Evolutionary conservation across 2,329 filamentous ascomycete genomes (phyloP).

Genomic region (Cladobotryum mycophilum): DNA sequence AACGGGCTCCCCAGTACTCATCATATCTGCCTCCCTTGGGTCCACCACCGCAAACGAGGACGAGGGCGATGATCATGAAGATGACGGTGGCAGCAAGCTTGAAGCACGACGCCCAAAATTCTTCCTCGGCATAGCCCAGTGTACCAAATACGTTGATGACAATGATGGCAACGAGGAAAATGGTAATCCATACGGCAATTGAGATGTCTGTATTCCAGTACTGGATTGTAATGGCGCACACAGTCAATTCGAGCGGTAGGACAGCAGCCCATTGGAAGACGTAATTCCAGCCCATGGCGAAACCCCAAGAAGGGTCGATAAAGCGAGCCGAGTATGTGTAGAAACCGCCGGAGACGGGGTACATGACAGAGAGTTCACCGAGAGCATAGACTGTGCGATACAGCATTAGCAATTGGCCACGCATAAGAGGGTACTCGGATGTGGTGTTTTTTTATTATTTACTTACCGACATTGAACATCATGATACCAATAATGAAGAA

Average conservation of each 20-base stretch:
- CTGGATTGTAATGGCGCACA: slow-evolving; percentile 43
- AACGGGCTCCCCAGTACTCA: slow-evolving; percentile 34
- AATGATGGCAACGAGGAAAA: slow-evolving; percentile 30
- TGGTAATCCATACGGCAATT: slow-evolving; percentile 20
- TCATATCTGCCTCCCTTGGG: slow-evolving; percentile 36
- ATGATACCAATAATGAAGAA: slow-evolving; percentile 47
- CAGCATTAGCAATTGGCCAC: neutral
- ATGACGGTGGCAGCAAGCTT: slow-evolving; percentile 45
- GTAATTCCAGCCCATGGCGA: slow-evolving; percentile 47
- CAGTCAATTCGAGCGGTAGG: slow-evolving; percentile 42
- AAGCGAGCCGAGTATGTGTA: slow-evolving; percentile 54
- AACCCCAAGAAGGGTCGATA: slow-evolving; percentile 53
- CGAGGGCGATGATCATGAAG: slow-evolving; percentile 47
- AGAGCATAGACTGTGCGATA: slow-evolving; percentile 42
- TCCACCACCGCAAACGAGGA: slow-evolving; percentile 50
- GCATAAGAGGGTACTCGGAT: neutral
- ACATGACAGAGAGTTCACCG: slow-evolving; percentile 53
- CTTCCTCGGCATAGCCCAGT: slow-evolving; percentile 24
- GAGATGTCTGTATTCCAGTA: slow-evolving; percentile 43
- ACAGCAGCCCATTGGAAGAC: slow-evolving; percentile 43
- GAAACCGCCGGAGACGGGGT: slow-evolving; percentile 53
- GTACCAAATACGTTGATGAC: slow-evolving; percentile 42
- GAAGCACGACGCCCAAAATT: slow-evolving; percentile 35
- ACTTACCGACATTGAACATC: slow-evolving; percentile 43
- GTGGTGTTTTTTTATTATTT: too few species aligned